Evolutionary conservation across 73 alveolate genomes (phyloP).

Genomic region (Paramecium pentaurelia): DNA sequence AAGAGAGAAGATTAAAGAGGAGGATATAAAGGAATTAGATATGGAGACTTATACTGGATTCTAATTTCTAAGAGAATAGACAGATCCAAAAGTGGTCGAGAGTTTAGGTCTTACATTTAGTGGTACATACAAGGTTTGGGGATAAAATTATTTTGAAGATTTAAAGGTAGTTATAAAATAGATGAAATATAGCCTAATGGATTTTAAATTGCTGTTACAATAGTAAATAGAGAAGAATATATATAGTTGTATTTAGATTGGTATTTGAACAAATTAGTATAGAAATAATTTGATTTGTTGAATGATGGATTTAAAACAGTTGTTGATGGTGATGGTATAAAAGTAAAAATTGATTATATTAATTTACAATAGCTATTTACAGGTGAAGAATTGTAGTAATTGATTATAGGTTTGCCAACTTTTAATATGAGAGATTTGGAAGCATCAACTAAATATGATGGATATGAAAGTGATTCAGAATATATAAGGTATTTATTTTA

Average conservation of each 20-base stretch:
- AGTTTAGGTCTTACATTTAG: neutral
- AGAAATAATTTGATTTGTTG: constrained; percentile 70
- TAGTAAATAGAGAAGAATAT: constrained; percentile 87
- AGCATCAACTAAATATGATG: constrained; percentile 38
- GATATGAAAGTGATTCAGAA: constrained; percentile 39
- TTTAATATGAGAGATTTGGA: constrained; percentile 24
- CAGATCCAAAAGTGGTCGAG: neutral
- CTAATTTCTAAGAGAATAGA: constrained; percentile 60
- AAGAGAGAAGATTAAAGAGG: constrained; percentile 66
- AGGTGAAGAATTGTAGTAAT: constrained; percentile 29
- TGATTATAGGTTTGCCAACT: constrained; percentile 26
- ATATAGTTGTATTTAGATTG: constrained; percentile 88
- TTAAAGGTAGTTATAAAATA: neutral
- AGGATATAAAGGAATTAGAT: constrained; percentile 81
- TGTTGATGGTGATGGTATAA: constrained; percentile 43
- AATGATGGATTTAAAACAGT: constrained; percentile 47
- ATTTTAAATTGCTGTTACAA: constrained; percentile 76
- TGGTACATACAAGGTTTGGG: neutral
- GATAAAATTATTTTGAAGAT: neutral
- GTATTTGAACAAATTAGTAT: constrained; percentile 80
- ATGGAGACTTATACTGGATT: constrained; percentile 75
- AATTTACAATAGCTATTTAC: neutral
- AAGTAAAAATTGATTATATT: neutral
- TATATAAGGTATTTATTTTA: neutral
- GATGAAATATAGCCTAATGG: constrained; percentile 70